Percentiles rank a stretch among this genome's conserved stretches.
phyloP scores from a whole-genome alignment of 2,329 filamentous ascomycete species.

The Phyllosticta paracitricarpa region DNA sequence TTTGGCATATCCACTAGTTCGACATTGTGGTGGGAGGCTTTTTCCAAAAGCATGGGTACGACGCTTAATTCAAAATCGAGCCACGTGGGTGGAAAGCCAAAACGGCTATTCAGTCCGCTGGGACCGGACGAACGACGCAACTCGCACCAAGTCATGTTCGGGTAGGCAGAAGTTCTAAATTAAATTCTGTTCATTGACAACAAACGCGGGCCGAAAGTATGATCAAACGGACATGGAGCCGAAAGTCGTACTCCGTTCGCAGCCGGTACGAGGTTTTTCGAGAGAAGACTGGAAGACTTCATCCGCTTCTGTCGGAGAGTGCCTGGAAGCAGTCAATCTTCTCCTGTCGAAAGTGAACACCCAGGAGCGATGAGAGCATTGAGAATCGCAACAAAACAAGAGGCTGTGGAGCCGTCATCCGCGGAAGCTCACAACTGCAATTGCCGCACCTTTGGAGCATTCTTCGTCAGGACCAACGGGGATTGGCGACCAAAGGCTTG shows the following conservation, averaged over 20 bases:
- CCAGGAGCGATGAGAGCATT: too few species aligned
- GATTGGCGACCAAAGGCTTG: neutral
- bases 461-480: too few species aligned
- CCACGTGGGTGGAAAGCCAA: neutral
- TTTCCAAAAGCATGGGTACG: neutral
- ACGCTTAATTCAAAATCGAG: neutral
- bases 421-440: too few species aligned
- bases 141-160: neutral
- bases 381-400: too few species aligned
- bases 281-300: too few species aligned
- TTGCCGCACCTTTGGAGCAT: too few species aligned
- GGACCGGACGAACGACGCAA: neutral
- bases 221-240: neutral
- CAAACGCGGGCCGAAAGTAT: too few species aligned
- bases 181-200: neutral
- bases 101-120: neutral
- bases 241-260: neutral
- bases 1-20: neutral
- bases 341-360: too few species aligned
- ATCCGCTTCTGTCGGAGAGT: too few species aligned
- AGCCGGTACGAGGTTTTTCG: too few species aligned
- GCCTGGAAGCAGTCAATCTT: too few species aligned
- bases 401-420: too few species aligned
- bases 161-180: neutral
- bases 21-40: neutral